phyloP scores from a whole-genome alignment of 2,329 filamentous ascomycete genomes.

The Claviceps sp. region DNA sequence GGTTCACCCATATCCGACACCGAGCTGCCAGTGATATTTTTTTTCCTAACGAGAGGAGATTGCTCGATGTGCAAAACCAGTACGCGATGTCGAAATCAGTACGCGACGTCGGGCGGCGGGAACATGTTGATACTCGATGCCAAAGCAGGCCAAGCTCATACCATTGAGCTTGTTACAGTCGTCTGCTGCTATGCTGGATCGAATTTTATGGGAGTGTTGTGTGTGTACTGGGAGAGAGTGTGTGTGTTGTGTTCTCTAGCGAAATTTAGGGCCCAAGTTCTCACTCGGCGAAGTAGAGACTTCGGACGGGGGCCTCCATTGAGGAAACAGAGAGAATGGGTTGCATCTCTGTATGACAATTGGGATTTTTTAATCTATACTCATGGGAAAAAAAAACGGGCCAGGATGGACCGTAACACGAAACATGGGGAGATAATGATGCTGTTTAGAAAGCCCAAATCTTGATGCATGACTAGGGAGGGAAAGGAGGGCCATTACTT shows the following conservation, averaged over 20 bases:
- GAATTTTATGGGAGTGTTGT: slow-evolving; percentile 4
- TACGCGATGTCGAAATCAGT: slow-evolving; percentile 13
- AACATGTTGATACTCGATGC: slow-evolving; percentile 16
- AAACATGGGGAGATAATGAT: slow-evolving; percentile 18
- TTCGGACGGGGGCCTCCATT: not conserved
- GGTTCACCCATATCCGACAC: slow-evolving; percentile 14
- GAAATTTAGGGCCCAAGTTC: slow-evolving; percentile 1
- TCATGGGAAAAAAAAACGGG: slow-evolving; percentile 14
- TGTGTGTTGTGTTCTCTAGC: slow-evolving; percentile 16
- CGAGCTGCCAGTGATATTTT: slow-evolving; percentile 15
- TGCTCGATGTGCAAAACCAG: slow-evolving; percentile 15
- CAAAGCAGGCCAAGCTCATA: slow-evolving; percentile 7
- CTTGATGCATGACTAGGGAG: slow-evolving; percentile 36
- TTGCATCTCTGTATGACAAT: slow-evolving; percentile 4
- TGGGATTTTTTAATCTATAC: slow-evolving; percentile 3
- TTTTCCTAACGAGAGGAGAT: not conserved
- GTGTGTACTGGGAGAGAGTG: not conserved
- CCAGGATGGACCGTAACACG: slow-evolving; percentile 22
- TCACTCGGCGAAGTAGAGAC: slow-evolving; percentile 4
- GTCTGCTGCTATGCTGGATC: slow-evolving; percentile 11
- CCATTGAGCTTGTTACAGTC: slow-evolving; percentile 4
- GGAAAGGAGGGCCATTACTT: slow-evolving; percentile 30
- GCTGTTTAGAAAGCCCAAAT: slow-evolving; percentile 33
- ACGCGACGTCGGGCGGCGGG: slow-evolving; percentile 15
- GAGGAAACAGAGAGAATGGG: slow-evolving; percentile 1